Conservation (phyloP, 2,329 filamentous ascomycete genomes). For the Aspergillus nomiae region DNA sequence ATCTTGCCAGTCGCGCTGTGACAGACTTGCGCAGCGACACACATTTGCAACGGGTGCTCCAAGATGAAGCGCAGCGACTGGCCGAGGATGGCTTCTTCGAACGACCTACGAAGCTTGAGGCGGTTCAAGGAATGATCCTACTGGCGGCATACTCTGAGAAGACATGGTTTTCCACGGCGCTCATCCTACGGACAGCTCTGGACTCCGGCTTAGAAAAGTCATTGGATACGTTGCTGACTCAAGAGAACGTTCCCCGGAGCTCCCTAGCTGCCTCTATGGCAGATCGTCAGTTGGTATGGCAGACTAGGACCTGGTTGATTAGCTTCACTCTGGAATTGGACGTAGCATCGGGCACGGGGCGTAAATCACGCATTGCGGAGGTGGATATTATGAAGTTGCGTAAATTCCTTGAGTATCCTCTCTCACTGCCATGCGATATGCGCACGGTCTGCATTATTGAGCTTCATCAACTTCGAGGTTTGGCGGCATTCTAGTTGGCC, state of each 20-base stretch:
- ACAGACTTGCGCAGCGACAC: constrained; percentile 33
- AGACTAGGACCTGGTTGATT: constrained; percentile 39
- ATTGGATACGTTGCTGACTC: constrained; percentile 33
- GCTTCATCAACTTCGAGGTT: constrained; percentile 38
- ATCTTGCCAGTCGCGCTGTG: constrained; percentile 37
- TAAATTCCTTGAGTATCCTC: constrained; percentile 37
- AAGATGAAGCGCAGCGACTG: constrained; percentile 38
- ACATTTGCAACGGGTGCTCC: constrained; percentile 37
- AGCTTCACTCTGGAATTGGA: constrained; percentile 38
- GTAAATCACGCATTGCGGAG: constrained; percentile 37
- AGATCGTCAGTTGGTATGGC: constrained; percentile 38
- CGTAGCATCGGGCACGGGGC: constrained; percentile 37
- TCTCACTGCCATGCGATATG: constrained; percentile 38
- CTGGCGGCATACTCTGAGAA: constrained; percentile 40
- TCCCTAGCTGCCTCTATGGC: constrained; percentile 36
- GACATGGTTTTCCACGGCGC: constrained; percentile 40
- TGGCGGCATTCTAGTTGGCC: background rate
- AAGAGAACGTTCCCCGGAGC: constrained; percentile 34
- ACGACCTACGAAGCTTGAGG: constrained; percentile 38
- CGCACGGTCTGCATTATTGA: constrained; percentile 39
- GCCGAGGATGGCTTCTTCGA: constrained; percentile 42
- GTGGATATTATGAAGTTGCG: constrained; percentile 36
- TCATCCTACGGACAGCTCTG: constrained; percentile 38
- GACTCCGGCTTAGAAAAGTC: constrained; percentile 40
- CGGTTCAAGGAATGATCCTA: constrained; percentile 40